Conservation (phyloP, 768 basidiomycete genomes). For the Boletales sp. region DNA sequence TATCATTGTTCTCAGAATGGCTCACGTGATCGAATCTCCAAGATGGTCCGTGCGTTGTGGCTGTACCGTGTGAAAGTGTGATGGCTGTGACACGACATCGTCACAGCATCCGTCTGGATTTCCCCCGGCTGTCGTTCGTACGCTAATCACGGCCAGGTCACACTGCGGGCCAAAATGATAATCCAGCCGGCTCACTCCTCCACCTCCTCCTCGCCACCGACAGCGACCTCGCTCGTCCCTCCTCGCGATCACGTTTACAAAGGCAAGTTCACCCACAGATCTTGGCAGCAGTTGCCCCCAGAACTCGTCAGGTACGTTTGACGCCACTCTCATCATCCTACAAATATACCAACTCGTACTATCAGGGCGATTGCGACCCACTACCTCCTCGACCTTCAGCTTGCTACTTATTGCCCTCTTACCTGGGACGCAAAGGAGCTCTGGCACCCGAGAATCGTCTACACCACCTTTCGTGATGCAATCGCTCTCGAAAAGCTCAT, state of each 20-base stretch:
- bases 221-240: slow-evolving; percentile 1
- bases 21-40: too few relatives aligned
- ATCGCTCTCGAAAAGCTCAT: slow-evolving; percentile 59
- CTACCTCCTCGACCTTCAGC: slow-evolving; percentile 49
- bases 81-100: slow-evolving; percentile 26
- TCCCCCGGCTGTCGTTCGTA: slow-evolving; percentile 35
- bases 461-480: slow-evolving; percentile 59
- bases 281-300: slow-evolving; percentile 59
- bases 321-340: slow-evolving; percentile 27
- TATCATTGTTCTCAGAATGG: too few relatives aligned
- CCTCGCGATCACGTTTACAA: slow-evolving; percentile 42
- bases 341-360: neutral
- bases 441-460: slow-evolving; percentile 64
- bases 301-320: slow-evolving; percentile 55
- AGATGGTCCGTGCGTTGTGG: slow-evolving; percentile 31
- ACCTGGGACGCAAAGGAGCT: slow-evolving; percentile 47
- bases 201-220: slow-evolving; percentile 13
- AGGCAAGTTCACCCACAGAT: slow-evolving; percentile 53
- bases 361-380: slow-evolving; percentile 39
- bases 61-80: slow-evolving; percentile 23
- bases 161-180: slow-evolving; percentile 35
- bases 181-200: slow-evolving; percentile 17
- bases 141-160: slow-evolving; percentile 36
- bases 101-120: slow-evolving; percentile 30
- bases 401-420: slow-evolving; percentile 43